Evolutionary conservation across 2,329 filamentous ascomycete species (phyloP), one percentile per base, ranked within the genome.

Genomic region (Cladosporium phlei): DNA sequence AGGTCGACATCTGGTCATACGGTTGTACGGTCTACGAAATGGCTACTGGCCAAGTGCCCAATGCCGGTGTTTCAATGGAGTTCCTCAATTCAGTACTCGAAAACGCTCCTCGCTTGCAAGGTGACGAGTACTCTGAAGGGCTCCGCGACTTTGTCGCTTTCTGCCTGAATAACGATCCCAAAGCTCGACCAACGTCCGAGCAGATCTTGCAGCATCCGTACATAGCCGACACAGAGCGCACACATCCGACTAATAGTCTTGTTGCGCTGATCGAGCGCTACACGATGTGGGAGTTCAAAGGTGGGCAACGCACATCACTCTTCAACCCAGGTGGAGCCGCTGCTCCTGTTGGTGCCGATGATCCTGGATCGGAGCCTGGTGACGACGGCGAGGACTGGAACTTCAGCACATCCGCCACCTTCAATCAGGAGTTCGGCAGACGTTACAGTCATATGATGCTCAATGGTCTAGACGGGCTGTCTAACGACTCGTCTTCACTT

Each of bases 21-120:
- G 88, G 87, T 2, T 85, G 86, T 51, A 85, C 89, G 64, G 74
- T 88, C 2, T 88, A 80, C 58, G 87, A 93, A 65, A 86, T 91
- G 64, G 86, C 87, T 1, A 88, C 84, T 3, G 87, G 87, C 1
- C 70, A 83, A 14, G 86, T 86, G 2, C 87, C 87, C 33, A 73
- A 79, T 37, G 54, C 62, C 58, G 27, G 71, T 74, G 55, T 73
- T 78, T 11, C 11, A 4, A 32, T 77, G 77, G 21, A 75, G 69
- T 42, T 42, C 28, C 46, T 48, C 17, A 40, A 75, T 80, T 54
- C 67, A 85, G 46, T 48, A 8, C 38, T 48, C 20, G 29, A 78
- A 80, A 56, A 42, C 20, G 75, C 78, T 5, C 86, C 87, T 8
- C 75, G 82, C 2, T 75, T 93, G 0, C 80, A 88, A 52, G 86